A percentile compares a stretch with the other conserved stretches of the same genome.
Conservation (phyloP, 139 green algal species). For the Chlamydomonas incerta region DNA sequence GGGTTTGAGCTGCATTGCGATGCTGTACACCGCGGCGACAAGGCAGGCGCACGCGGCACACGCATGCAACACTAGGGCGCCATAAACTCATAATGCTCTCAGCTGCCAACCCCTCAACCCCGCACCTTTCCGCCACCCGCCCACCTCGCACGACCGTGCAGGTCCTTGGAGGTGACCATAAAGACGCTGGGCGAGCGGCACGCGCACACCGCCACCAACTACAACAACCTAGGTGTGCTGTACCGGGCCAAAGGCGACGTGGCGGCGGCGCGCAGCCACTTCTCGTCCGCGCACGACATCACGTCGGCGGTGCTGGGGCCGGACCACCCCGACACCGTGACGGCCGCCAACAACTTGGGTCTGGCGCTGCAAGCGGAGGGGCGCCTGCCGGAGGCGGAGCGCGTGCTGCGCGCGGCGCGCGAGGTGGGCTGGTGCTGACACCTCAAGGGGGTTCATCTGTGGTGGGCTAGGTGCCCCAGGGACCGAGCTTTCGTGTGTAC, state of each 20-base stretch:
- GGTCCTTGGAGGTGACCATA: not conserved
- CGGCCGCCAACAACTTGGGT: not conserved
- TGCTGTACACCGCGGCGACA: too few species aligned
- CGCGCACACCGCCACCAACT: slow-evolving; percentile 24
- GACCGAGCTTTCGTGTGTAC: too few species aligned
- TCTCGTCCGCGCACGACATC: slow-evolving; percentile 11
- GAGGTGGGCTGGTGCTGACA: not conserved
- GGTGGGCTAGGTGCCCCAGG: not conserved
- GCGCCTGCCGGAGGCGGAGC: slow-evolving; percentile 12
- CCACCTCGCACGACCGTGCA: not conserved
- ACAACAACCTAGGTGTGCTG: slow-evolving; percentile 39
- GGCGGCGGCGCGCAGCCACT: not conserved
- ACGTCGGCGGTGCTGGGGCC: not conserved
- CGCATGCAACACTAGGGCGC: too few species aligned
- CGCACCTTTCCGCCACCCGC: too few species aligned
- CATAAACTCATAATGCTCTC: too few species aligned
- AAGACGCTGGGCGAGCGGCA: slow-evolving; percentile 18
- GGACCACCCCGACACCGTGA: slow-evolving; percentile 27
- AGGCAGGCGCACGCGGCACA: too few species aligned
- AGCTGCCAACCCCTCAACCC: not conserved
- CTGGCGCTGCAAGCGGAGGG: slow-evolving; percentile 20
- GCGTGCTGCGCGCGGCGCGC: not conserved
- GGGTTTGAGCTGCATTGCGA: too few species aligned
- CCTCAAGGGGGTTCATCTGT: not conserved
- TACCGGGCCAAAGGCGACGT: slow-evolving; percentile 5